These are phyloP conservation scores for Nematocida homosporus DNA, from an alignment of 371 early-diverging fungal genomes.

Conservation along the genomic window DNA sequence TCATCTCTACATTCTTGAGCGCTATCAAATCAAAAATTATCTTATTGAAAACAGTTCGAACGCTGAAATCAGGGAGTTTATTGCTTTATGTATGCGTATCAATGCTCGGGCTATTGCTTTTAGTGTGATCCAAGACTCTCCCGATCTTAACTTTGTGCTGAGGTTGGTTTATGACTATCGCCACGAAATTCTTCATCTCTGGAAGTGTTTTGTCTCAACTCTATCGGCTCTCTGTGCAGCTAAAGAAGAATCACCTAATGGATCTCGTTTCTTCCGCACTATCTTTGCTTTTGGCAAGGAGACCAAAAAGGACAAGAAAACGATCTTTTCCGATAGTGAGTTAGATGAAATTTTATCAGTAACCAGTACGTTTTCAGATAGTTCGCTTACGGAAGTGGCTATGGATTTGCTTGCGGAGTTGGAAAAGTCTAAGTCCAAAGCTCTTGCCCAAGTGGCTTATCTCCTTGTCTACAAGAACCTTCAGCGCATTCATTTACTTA, in stretches of 20 bases:
- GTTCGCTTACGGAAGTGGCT: conserved; percentile 4
- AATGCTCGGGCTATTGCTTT: neutral
- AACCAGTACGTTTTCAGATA: conserved; percentile 9
- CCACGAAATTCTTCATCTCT: neutral
- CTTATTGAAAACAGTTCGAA: neutral
- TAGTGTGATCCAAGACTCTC: neutral
- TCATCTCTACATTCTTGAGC: conserved; percentile 23
- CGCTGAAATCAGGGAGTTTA: conserved; percentile 11
- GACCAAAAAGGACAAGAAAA: conserved; percentile 43
- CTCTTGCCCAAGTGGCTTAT: conserved; percentile 18
- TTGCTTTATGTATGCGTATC: conserved; percentile 6
- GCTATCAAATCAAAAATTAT: neutral
- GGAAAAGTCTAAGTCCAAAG: conserved; percentile 8
- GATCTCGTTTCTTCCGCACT: conserved; percentile 20
- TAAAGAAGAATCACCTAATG: neutral
- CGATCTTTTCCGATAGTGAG: conserved; percentile 2
- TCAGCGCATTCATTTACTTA: conserved; percentile 8
- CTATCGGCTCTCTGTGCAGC: neutral
- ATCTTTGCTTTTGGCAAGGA: conserved; percentile 49
- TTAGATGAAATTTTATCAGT: conserved; percentile 6
- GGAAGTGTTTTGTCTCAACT: conserved; percentile 6
- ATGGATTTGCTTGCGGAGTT: neutral
- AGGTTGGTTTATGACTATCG: conserved; percentile 5
- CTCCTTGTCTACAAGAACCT: conserved; percentile 1
- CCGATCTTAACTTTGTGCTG: conserved; percentile 13